Base-by-base conservation (phyloP, 495 filamentous ascomycete genomes). In the Penicillium verhagenii region DNA sequence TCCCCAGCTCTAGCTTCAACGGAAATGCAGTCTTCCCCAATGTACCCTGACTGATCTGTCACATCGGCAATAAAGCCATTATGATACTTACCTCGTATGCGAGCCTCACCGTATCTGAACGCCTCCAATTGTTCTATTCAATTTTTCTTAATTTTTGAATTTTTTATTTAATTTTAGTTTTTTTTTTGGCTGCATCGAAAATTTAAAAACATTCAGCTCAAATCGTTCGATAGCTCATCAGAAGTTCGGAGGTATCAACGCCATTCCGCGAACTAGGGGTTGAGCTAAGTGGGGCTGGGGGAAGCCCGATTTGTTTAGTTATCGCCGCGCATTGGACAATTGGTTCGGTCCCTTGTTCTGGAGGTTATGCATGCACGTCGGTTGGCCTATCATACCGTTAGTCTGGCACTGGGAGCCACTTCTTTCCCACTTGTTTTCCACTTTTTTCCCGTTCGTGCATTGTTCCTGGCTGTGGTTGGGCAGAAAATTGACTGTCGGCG, bases 221-320 rank as follows among this genome's bases (percentile, higher is more conserved):
- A 16, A 7, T 13, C 6, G n/a, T 6, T 39, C 10, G 23, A 45
- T n/a, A 45, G 21, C 42, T 42, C 37, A 20, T 24, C 35, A 19
- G 42, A 40, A 20, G 18, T 23, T 57, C 58, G 50, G 54, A 57
- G 50, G 44, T 51, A 57, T 57, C 54, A 47, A 50, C 50, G 50
- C 54, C 50, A 56, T 43, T n/a, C 38, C 48, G 46, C 51, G 42
- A 55, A 50, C 54, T 57, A 61, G 51, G 56, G 57, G 50, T 50
- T 56, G 29, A 33, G 48, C 13, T 13, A 35, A 49, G 58, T 55
- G 52, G 50, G 45, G 33, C 47, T 40, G 31, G n/a, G n/a, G n/a
- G 52, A n/a, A 23, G 33, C 39, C 43, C 33, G 60, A 63, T 60
- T 56, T 63, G 51, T 65, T n/a, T 60, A 50, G 33, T 13, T 48